phyloP scores from a whole-genome alignment of 1,284 basidiomycete species.

The Puccinia polysora region DNA sequence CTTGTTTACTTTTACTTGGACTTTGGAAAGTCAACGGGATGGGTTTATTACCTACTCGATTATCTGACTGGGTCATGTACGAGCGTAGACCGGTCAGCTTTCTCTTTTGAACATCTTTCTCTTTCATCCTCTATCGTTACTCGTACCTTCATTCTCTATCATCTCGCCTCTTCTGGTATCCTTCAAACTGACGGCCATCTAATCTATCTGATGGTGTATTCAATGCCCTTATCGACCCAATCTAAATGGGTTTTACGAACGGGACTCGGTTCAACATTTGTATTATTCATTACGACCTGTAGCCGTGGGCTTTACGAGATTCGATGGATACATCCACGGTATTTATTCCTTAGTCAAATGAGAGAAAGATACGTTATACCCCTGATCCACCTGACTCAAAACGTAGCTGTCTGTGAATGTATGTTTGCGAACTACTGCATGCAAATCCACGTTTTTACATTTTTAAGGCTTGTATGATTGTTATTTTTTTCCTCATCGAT shows the following conservation, averaged over 20 bases:
- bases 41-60: conserved; percentile 79
- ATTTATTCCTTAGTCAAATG: neutral
- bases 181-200: neutral
- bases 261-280: too few species aligned
- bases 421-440: too few species aligned
- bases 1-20: conserved; percentile 70
- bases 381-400: too few species aligned
- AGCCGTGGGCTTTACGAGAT: conserved; percentile 14
- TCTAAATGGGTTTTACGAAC: neutral
- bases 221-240: neutral
- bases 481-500: too few species aligned
- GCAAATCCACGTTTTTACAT: too few species aligned
- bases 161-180: neutral
- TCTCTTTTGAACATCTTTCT: neutral
- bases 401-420: too few species aligned
- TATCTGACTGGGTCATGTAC: conserved; percentile 81
- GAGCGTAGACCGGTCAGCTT: conserved; percentile 31
- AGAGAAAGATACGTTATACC: too few species aligned
- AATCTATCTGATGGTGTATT: neutral
- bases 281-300: too few species aligned
- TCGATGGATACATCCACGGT: conserved; percentile 4
- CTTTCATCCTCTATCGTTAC: neutral
- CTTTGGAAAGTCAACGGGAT: conserved; percentile 85
- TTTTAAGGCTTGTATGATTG: too few species aligned
- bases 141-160: neutral